A percentile compares a stretch with the other conserved stretches of the same genome.
These are phyloP conservation scores for Camelina laxa DNA, from an alignment of 345 rosid species.

Conservation along the genomic window DNA sequence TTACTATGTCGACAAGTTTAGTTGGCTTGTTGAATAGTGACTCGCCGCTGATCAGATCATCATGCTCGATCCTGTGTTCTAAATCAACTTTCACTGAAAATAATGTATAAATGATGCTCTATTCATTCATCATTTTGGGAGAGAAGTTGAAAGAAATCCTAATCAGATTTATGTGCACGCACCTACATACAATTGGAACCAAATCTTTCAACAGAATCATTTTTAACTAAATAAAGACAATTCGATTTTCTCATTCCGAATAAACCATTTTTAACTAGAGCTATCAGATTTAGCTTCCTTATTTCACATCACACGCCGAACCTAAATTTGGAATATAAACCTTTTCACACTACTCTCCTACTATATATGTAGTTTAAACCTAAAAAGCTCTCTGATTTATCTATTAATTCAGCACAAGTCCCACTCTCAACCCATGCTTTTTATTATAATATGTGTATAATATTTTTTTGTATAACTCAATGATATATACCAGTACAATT, in stretches of 20 bases:
- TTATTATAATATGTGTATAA: neutral
- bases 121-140: neutral
- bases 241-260: neutral
- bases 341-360: constrained; percentile 29
- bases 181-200: neutral
- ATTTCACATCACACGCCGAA: constrained; percentile 31
- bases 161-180: neutral
- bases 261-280: neutral
- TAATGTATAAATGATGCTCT: neutral
- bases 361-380: constrained; percentile 17
- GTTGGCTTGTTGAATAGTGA: neutral
- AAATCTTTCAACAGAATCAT: neutral
- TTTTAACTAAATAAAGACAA: neutral
- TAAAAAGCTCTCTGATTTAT: neutral
- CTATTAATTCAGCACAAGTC: constrained; percentile 17
- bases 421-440: constrained; percentile 34
- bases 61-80: neutral
- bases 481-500: neutral
- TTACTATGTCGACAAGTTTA: constrained; percentile 3
- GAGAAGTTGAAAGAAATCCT: neutral
- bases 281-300: constrained; percentile 22
- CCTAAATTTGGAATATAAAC: constrained; percentile 37
- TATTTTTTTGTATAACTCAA: neutral
- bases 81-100: neutral
- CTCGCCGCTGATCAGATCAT: neutral